phyloP scores from a whole-genome alignment of 2,329 filamentous ascomycete species.

The Ophiocordyceps sinensis region DNA sequence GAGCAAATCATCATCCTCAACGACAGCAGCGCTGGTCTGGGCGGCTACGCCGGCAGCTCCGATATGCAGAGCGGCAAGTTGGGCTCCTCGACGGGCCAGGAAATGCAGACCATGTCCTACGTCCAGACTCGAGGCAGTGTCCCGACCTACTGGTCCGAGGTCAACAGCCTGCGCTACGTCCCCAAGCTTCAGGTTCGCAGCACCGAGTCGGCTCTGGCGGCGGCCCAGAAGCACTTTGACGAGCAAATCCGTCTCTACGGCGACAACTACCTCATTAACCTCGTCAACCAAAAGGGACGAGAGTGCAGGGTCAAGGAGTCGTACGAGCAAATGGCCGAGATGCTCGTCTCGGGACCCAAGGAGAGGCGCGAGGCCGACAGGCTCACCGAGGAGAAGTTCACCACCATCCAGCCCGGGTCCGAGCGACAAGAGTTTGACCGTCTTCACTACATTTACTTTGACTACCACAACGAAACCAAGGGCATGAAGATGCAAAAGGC shows the following conservation, averaged over 20 bases:
- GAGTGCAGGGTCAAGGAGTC: slow-evolving; percentile 82
- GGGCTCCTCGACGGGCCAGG: slow-evolving; percentile 44
- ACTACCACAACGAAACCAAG: slow-evolving; percentile 97
- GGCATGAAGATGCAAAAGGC: slow-evolving; percentile 88
- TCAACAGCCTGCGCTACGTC: slow-evolving; percentile 85
- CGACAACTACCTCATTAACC: slow-evolving; percentile 92
- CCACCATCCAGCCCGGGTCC: slow-evolving; percentile 52
- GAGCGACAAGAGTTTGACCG: slow-evolving; percentile 56
- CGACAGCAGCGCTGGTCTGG: slow-evolving; percentile 58
- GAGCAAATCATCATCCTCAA: slow-evolving; percentile 88
- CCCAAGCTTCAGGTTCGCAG: slow-evolving; percentile 80
- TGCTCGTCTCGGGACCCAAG: slow-evolving; percentile 53
- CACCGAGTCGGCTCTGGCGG: slow-evolving; percentile 63
- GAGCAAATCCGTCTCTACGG: slow-evolving; percentile 91
- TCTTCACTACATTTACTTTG: slow-evolving; percentile 94
- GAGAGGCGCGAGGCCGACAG: slow-evolving; percentile 52
- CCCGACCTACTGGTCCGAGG: slow-evolving; percentile 89
- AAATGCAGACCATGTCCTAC: slow-evolving; percentile 83
- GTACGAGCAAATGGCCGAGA: slow-evolving; percentile 79
- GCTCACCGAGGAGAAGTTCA: slow-evolving; percentile 65
- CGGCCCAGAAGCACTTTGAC: slow-evolving; percentile 76
- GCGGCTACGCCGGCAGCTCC: slow-evolving; percentile 65
- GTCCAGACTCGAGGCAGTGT: slow-evolving; percentile 95
- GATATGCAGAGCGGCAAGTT: slow-evolving; percentile 63
- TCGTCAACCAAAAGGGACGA: slow-evolving; percentile 91